These are phyloP conservation scores for Jacaranda mimosifolia DNA, from an alignment of 257 asterid species.

Conservation along the genomic window DNA sequence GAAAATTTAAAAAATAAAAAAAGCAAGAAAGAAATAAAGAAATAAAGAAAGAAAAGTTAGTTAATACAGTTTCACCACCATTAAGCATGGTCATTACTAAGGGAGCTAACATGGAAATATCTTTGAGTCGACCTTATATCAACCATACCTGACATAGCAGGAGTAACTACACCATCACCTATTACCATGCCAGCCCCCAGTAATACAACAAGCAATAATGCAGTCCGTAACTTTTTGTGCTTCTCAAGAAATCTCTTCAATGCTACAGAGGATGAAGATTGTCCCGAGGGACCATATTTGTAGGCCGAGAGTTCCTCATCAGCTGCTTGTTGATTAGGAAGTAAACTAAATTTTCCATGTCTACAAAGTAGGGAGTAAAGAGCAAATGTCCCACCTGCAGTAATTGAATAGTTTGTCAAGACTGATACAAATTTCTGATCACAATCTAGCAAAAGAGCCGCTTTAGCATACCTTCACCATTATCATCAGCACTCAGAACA, in stretches of 20 bases:
- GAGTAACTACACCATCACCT: slow-evolving; percentile 86
- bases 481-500: slow-evolving; percentile 83
- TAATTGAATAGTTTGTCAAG: slow-evolving; percentile 42
- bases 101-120: slow-evolving; percentile 23
- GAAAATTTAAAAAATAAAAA: no score
- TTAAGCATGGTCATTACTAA: slow-evolving; percentile 1
- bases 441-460: slow-evolving; percentile 5
- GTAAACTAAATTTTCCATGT: slow-evolving; percentile 92
- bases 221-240: slow-evolving; percentile 73
- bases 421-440: slow-evolving; percentile 27
- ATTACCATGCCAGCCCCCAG: slow-evolving; percentile 93
- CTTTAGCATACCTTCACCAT: slow-evolving; percentile 82
- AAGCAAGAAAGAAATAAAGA: background rate
- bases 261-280: slow-evolving; percentile 58
- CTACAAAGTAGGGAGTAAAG: slow-evolving; percentile 93
- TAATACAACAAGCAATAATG: slow-evolving; percentile 80
- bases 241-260: slow-evolving; percentile 84
- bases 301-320: slow-evolving; percentile 93
- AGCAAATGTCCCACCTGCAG: slow-evolving; percentile 95
- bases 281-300: slow-evolving; percentile 76
- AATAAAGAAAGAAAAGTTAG: background rate
- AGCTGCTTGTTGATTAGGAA: slow-evolving; percentile 99
- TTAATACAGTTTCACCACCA: slow-evolving; percentile 7
- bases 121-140: background rate
- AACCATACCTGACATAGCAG: slow-evolving; percentile 80